A percentile compares a stretch with the other conserved stretches of the same genome.
phyloP scores from a whole-genome alignment of 495 filamentous ascomycete species.

The Talaromyces stipitatus region DNA sequence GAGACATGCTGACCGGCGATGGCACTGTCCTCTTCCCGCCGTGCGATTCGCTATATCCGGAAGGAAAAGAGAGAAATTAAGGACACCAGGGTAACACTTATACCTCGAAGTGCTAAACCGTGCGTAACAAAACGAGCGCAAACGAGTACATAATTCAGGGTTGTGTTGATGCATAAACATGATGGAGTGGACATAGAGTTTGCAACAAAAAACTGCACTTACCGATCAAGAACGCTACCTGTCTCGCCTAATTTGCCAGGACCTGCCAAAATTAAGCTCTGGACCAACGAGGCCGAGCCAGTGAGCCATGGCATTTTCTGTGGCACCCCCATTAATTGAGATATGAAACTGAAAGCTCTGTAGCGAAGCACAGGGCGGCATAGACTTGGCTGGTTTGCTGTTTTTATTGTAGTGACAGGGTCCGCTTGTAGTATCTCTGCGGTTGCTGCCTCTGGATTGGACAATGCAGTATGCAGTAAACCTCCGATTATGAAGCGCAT shows the following conservation, averaged over 20 bases:
- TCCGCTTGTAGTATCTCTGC: slow-evolving; percentile 4
- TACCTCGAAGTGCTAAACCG: neutral
- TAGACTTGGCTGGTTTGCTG: slow-evolving; percentile 13
- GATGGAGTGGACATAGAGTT: neutral
- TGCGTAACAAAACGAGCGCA: neutral
- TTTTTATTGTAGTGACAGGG: neutral
- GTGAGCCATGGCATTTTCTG: slow-evolving; percentile 80
- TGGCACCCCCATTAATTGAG: slow-evolving; percentile 61
- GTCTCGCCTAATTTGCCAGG: slow-evolving; percentile 66
- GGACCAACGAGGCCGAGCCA: slow-evolving; percentile 61
- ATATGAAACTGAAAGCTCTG: slow-evolving; percentile 61
- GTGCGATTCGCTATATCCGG: neutral
- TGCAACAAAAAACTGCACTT: slow-evolving; percentile 34
- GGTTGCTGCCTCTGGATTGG: slow-evolving; percentile 11
- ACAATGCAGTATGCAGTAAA: slow-evolving; percentile 37
- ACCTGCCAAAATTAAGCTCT: slow-evolving; percentile 61
- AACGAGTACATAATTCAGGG: neutral
- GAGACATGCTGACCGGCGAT: neutral
- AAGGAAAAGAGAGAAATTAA: neutral
- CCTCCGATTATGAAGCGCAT: slow-evolving; percentile 54
- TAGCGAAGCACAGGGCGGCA: slow-evolving; percentile 66
- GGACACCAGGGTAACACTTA: neutral
- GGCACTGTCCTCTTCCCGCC: neutral
- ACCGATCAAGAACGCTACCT: slow-evolving; percentile 82
- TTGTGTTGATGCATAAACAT: neutral